phyloP scores from a whole-genome alignment of 2,329 filamentous ascomycete genomes.

The Diaporthe nobilis region DNA sequence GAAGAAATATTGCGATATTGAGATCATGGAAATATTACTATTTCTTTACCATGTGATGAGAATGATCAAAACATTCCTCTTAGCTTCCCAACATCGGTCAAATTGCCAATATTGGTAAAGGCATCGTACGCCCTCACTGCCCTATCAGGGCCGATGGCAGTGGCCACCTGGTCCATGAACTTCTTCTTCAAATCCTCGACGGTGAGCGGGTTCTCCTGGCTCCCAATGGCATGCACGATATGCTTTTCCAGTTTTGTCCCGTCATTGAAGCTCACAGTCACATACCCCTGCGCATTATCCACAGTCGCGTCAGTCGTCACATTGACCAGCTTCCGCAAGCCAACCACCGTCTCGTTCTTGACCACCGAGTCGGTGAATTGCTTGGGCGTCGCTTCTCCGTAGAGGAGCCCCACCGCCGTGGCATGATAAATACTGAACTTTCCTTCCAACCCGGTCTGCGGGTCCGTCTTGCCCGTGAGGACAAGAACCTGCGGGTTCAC shows the following conservation, averaged over 20 bases:
- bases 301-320: slow-evolving; percentile 58
- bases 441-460: slow-evolving; percentile 61
- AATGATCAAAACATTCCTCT: background rate
- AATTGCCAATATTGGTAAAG: slow-evolving; percentile 22
- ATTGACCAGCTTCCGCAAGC: slow-evolving; percentile 60
- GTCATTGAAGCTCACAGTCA: slow-evolving; percentile 34
- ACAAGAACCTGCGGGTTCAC: slow-evolving; percentile 68
- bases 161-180: slow-evolving; percentile 36
- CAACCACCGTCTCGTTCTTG: slow-evolving; percentile 55
- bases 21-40: background rate
- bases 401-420: slow-evolving; percentile 63
- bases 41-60: background rate
- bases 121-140: slow-evolving; percentile 17
- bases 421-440: slow-evolving; percentile 71
- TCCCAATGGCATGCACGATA: slow-evolving; percentile 37
- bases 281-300: slow-evolving; percentile 54
- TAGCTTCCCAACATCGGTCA: slow-evolving; percentile 21
- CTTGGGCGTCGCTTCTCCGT: slow-evolving; percentile 64
- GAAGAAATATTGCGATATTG: background rate
- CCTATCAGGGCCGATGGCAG: background rate
- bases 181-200: slow-evolving; percentile 37
- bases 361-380: slow-evolving; percentile 66
- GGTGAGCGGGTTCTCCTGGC: slow-evolving; percentile 38
- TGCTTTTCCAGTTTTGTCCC: slow-evolving; percentile 34
- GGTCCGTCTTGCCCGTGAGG: slow-evolving; percentile 64